These are phyloP conservation scores for Sodiomyces alkalinus DNA, from an alignment of 2,329 filamentous ascomycete species.

Conservation along the genomic window DNA sequence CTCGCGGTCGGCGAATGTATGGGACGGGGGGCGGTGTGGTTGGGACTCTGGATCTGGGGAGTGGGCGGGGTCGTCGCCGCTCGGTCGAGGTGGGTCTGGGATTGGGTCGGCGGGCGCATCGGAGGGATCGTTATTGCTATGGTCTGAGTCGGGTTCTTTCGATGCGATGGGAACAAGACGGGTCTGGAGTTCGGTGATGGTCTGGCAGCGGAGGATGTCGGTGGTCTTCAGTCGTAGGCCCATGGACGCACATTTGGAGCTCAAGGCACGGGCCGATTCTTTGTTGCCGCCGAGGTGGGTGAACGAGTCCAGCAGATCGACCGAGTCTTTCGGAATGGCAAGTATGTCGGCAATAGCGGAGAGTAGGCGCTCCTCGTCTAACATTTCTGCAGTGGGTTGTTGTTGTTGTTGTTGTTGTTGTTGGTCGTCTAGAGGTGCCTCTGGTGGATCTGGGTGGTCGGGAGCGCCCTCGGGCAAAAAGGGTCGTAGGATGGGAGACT, in stretches of 20 bases:
- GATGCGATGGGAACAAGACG: slow-evolving; percentile 16
- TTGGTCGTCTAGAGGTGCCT: too few species aligned
- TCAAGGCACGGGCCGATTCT: slow-evolving; percentile 17
- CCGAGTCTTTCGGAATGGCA: slow-evolving; percentile 13
- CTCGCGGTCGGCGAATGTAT: slow-evolving; percentile 4
- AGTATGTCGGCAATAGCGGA: slow-evolving; percentile 21
- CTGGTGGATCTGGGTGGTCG: too few species aligned
- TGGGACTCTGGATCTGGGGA: not conserved
- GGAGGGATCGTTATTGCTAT: slow-evolving; percentile 1
- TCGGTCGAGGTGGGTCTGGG: not conserved
- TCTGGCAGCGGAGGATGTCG: slow-evolving; percentile 27
- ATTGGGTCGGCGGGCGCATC: slow-evolving; percentile 2
- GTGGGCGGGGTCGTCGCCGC: not conserved
- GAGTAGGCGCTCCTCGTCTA: slow-evolving; percentile 16
- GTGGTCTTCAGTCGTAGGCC: slow-evolving; percentile 19
- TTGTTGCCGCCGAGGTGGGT: slow-evolving; percentile 26
- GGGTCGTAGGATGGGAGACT: too few species aligned
- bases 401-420: not conserved
- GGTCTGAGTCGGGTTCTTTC: slow-evolving; percentile 1
- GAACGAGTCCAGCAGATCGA: slow-evolving; percentile 26
- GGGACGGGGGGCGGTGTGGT: not conserved
- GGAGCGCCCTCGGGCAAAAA: too few species aligned
- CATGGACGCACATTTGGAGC: slow-evolving; percentile 18
- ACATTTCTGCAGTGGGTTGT: slow-evolving; percentile 4
- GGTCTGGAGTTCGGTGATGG: slow-evolving; percentile 28